Evolutionary conservation across 2,329 filamentous ascomycete species (phyloP), one percentile per base, ranked within the genome.

Genomic region (Plectosphaerella cucumerina): DNA sequence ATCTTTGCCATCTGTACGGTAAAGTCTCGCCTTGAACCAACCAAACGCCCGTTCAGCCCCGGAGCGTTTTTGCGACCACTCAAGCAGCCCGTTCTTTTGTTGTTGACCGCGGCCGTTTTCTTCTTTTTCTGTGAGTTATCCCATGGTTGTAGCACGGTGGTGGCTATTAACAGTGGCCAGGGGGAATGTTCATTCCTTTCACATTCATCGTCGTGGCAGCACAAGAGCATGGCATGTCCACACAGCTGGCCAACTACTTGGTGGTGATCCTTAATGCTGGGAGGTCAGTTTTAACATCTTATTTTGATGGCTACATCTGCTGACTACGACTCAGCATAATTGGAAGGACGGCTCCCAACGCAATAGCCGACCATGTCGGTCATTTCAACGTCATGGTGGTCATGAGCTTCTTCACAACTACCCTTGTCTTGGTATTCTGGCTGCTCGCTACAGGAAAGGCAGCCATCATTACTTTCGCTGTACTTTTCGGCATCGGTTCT

Each of bases 371-470:
- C 49, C 59, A 53, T 44, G 34, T 60, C 31, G 64, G 63, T 3
- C 55, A 50, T 14, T 66, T 60, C 56, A 66, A 66, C 53, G 55
- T 64, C 50, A 60, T 63, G 35, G 73, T 77, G 45, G 61, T 75
- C 9, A 68, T 77, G 50, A 71, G 70, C 23, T 64, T 65, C 20
- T 44, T 74, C 39, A 68, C 75, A 6, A 56, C 58, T 9, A 57
- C 65, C 34, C 52, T 63, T 14, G 57, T 61, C 11, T 51, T 69
- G 2, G 65, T 53, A n/a, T 56, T 83, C 0, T 71, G 69, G 69
- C 57, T 71, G 1, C 63, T 66, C 1, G 69, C 59, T 4, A 20
- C 47, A 3, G 58, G 59, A 5, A 56, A 59, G 4, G 58, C 58
- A 0, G 53, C 59, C 1, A 55, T 64, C 0, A 62, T 70, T 34